phyloP scores from a whole-genome alignment of 345 rosid species.

The Syzygium aqueum region DNA sequence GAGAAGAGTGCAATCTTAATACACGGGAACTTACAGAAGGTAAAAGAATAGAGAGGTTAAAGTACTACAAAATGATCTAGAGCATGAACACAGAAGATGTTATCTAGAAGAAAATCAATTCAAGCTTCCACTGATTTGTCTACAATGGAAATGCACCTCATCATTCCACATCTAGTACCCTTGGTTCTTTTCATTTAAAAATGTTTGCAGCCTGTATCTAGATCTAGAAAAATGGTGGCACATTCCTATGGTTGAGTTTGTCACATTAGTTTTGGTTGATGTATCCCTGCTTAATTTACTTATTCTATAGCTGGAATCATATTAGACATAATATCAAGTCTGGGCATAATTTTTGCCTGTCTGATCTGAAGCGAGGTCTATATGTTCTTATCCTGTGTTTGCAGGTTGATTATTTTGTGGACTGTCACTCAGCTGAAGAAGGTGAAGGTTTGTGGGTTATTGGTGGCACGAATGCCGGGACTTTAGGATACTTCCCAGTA shows the following conservation, averaged over 20 bases:
- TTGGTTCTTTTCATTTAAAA: background rate
- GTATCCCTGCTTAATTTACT: background rate
- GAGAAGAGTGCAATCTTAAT: background rate
- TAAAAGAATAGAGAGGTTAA: background rate
- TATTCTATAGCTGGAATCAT: background rate
- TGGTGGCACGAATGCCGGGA: conserved; percentile 75
- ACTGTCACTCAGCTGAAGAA: conserved; percentile 57
- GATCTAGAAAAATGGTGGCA: background rate
- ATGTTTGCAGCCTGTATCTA: background rate
- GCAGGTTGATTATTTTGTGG: conserved; percentile 93
- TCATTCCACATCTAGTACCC: background rate
- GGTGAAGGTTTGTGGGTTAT: conserved; percentile 76
- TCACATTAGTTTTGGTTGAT: background rate
- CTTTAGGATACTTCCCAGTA: conserved; percentile 77
- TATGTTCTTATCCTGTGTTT: background rate
- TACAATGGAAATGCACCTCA: background rate
- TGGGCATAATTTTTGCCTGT: background rate
- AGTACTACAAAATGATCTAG: background rate
- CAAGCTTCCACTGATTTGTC: background rate
- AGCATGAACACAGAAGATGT: background rate
- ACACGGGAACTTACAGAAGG: background rate
- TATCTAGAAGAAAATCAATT: background rate
- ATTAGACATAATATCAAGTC: background rate
- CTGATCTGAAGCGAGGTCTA: background rate
- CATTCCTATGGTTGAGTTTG: background rate